phyloP scores from a whole-genome alignment of 345 rosid genomes.

The Aquilaria sinensis region DNA sequence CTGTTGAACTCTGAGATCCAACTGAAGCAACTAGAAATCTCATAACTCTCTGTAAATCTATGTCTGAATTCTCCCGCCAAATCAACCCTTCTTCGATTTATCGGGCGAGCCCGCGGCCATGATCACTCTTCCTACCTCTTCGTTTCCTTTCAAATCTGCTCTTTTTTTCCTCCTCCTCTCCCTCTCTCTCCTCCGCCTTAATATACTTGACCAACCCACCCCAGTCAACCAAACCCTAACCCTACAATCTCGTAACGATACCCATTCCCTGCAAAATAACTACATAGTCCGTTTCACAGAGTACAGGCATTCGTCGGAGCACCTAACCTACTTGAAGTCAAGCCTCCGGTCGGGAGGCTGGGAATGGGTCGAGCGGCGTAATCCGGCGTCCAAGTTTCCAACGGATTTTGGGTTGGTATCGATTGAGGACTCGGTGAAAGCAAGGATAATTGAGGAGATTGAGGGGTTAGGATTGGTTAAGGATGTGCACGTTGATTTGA shows the following conservation, averaged over 20 bases:
- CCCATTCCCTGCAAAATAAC: slow-evolving; percentile 23
- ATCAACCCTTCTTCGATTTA: slow-evolving; percentile 6
- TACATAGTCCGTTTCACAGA: slow-evolving; percentile 78
- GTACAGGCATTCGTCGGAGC: slow-evolving; percentile 47
- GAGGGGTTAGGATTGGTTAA: slow-evolving; percentile 55
- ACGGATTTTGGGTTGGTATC: slow-evolving; percentile 80
- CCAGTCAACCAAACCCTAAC: slow-evolving; percentile 18
- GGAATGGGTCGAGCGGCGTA: slow-evolving; percentile 83
- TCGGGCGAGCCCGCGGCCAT: slow-evolving; percentile 6
- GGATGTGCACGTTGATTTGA: slow-evolving; percentile 69
- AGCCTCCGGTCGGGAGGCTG: slow-evolving; percentile 51
- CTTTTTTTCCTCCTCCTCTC: slow-evolving; percentile 23
- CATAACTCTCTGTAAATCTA: slow-evolving; percentile 8
- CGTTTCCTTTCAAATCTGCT: slow-evolving; percentile 20
- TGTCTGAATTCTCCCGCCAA: slow-evolving; percentile 30
- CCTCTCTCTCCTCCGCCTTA: slow-evolving; percentile 34
- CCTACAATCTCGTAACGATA: slow-evolving; percentile 8
- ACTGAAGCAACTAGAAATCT: not conserved
- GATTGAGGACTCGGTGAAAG: slow-evolving; percentile 45
- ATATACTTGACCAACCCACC: slow-evolving; percentile 18
- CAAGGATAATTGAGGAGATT: slow-evolving; percentile 48
- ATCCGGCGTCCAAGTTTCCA: slow-evolving; percentile 65
- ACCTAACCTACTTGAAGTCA: slow-evolving; percentile 54
- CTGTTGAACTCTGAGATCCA: not conserved
- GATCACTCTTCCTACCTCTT: slow-evolving; percentile 3